Evolutionary conservation across 345 rosid species (phyloP), one percentile per base, ranked within the genome.

Genomic region (Atalantia buxifolia): DNA sequence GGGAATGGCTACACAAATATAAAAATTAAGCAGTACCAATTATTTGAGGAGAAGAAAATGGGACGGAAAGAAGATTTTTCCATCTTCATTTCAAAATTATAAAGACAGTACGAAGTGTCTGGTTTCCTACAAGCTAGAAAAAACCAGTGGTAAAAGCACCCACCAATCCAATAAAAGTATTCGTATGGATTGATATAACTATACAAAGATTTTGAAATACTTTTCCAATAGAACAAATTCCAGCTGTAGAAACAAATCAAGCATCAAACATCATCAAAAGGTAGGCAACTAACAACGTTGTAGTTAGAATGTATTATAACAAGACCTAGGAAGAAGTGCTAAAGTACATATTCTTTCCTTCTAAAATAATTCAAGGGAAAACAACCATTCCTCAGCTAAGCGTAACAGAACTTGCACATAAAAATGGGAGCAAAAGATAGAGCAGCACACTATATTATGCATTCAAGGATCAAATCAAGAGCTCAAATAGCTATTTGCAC

Each of bases 1-100:
- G 57, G 22, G 22, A 53, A 53, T 53, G 57, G 22, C 57, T 18
- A 45, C 14, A 85, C 98, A 92, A 42, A 95, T 96, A 64, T 90
- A 92, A 36, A 36, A 36, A 36, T 36, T 36, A 9, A 36, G 40
- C 9, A 36, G 1, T 36, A 83, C 8, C 48, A 31, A 22, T 21
- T 55, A 45, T 56, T 56, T 19, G 64, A 33, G 48, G 50, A 33
- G 18, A 56, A 35, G 27, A 56, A 72, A 22, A 53, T 10, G 3
- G 18, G 18, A n/a, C 6, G 65, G 50, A 16, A 35, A n/a, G 4
- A n/a, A 55, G 18, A 53, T 5, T 22, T 72, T 72, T 72, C 62
- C 42, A 72, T 2, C 18, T 40, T 13, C 13, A 25, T 57, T 57
- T 57, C 57, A 53, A 53, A 53, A 16, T 53, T 53, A 55, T 24